These are phyloP conservation scores for Geotrichum reessii DNA, from an alignment of 1,139 yeast genomes.

Conservation along the genomic window DNA sequence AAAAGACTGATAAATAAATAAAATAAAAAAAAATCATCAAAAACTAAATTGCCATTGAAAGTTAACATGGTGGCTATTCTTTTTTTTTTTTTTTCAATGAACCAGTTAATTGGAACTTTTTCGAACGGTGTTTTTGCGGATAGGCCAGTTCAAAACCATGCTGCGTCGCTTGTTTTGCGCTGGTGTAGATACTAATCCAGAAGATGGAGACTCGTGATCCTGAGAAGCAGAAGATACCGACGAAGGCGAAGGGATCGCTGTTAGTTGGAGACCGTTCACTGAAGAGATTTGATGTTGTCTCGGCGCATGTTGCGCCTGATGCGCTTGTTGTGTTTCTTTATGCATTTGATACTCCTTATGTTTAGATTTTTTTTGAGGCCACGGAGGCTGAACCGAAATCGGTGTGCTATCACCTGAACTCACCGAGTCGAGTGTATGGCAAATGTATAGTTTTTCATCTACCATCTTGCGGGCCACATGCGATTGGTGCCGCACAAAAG, in stretches of 20 bases:
- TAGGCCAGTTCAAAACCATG: not conserved
- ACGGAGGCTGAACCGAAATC: not conserved
- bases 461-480: not conserved
- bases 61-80: no score
- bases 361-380: not conserved
- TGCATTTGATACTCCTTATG: not conserved
- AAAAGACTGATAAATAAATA: not conserved
- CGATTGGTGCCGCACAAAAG: not conserved
- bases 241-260: not conserved
- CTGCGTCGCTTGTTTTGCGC: not conserved
- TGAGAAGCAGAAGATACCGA: not conserved
- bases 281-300: not conserved
- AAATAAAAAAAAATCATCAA: not conserved
- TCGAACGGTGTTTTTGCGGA: not conserved
- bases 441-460: conserved; percentile 5
- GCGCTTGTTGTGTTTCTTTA: not conserved
- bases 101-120: not conserved
- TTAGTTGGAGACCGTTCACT: not conserved
- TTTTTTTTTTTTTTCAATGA: no score
- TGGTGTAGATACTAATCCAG: not conserved
- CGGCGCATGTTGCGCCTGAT: not conserved
- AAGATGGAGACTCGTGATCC: not conserved
- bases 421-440: conserved; percentile 1
- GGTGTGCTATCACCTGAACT: not conserved
- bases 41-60: not conserved